Conservation (phyloP, 2,329 filamentous ascomycete species). For the Leptographium galeiforme region DNA sequence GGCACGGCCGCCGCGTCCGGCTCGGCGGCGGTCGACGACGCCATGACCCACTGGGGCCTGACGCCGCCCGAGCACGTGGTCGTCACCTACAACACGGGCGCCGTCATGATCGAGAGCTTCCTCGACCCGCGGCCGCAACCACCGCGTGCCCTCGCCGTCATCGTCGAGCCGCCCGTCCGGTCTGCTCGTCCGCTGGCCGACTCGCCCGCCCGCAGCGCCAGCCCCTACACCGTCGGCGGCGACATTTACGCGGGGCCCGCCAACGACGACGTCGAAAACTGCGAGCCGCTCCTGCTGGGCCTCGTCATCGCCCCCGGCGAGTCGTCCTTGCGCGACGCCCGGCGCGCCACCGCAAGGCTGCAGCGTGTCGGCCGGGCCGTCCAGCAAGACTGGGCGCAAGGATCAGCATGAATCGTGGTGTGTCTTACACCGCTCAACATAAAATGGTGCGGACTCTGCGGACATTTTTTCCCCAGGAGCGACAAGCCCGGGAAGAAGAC, state of each 20-base stretch:
- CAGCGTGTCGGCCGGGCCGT: constrained; percentile 42
- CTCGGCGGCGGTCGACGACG: background rate
- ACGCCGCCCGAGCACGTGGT: constrained; percentile 38
- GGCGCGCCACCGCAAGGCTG: constrained; percentile 36
- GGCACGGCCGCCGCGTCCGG: background rate
- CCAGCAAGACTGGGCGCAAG: constrained; percentile 36
- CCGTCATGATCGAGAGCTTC: constrained; percentile 25
- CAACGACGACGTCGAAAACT: constrained; percentile 13
- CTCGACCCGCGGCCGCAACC: constrained; percentile 21
- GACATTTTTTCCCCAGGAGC: no score
- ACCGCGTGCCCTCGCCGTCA: background rate
- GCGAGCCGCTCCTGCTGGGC: constrained; percentile 38
- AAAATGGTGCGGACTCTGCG: no score
- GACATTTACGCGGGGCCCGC: background rate
- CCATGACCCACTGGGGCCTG: constrained; percentile 26
- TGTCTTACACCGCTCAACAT: no score
- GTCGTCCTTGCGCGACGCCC: constrained; percentile 35
- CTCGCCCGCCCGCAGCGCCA: background rate
- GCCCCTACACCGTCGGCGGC: background rate
- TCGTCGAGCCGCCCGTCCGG: background rate
- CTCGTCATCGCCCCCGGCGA: constrained; percentile 38
- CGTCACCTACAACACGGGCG: constrained; percentile 37
- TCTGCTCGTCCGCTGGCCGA: background rate
- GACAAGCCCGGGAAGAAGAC: background rate
- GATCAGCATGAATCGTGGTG: background rate